These are phyloP conservation scores for Elongisporangium anandrum DNA, from an alignment of 352 stramenopile species.

Conservation along the genomic window DNA sequence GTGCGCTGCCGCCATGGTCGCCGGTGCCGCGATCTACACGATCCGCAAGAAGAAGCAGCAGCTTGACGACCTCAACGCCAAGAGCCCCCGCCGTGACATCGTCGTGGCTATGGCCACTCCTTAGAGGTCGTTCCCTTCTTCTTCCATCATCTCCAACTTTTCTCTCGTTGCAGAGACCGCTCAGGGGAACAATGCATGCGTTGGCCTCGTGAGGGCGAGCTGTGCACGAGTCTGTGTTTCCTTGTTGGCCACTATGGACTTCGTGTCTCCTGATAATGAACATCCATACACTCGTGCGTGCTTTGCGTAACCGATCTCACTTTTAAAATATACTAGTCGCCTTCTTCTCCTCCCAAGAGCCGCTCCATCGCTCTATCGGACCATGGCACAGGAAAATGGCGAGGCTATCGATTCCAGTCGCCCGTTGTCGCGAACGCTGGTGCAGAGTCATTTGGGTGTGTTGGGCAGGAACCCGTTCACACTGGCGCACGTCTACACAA, in stretches of 20 bases:
- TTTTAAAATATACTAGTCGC: neutral
- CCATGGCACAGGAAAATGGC: neutral
- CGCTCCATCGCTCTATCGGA: neutral
- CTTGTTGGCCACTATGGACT: neutral
- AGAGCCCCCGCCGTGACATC: slow-evolving; percentile 32
- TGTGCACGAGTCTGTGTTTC: slow-evolving; percentile 1
- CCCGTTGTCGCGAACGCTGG: slow-evolving; percentile 21
- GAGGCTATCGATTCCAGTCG: slow-evolving; percentile 2
- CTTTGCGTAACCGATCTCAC: neutral
- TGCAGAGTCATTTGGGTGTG: slow-evolving; percentile 37
- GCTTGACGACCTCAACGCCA: slow-evolving; percentile 27
- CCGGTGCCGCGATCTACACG: slow-evolving; percentile 36
- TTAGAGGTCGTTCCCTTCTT: neutral
- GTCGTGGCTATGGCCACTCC: slow-evolving; percentile 34
- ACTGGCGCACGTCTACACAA: slow-evolving; percentile 59
- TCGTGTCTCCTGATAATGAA: neutral
- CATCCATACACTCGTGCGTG: neutral
- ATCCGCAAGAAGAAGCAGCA: slow-evolving; percentile 51
- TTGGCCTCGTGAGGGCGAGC: neutral
- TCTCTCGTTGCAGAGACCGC: neutral
- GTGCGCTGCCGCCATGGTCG: slow-evolving; percentile 26
- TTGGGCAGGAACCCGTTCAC: slow-evolving; percentile 65
- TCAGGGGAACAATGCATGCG: neutral
- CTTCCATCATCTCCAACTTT: neutral
- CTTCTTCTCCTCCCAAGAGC: neutral